Conservation (phyloP, 352 stramenopile species). For the Phytopythium ostracodes region DNA sequence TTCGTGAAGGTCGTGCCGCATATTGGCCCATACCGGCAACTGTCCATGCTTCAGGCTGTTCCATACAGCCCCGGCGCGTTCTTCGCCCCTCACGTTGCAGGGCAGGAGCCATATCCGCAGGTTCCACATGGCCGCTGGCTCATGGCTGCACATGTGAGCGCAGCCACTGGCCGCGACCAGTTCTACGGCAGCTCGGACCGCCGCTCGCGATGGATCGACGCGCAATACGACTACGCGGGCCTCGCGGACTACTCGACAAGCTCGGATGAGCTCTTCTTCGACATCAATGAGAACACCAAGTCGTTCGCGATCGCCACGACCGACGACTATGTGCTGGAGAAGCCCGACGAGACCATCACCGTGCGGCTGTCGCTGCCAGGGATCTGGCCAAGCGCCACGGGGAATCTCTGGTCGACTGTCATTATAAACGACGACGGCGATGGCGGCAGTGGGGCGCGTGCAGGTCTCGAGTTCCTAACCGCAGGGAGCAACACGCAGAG, state of each 20-base stretch:
- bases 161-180: slow-evolving; percentile 84
- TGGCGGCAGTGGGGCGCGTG: slow-evolving; percentile 72
- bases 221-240: slow-evolving; percentile 87
- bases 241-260: slow-evolving; percentile 86
- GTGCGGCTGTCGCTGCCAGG: slow-evolving; percentile 90
- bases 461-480: slow-evolving; percentile 57
- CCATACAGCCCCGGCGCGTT: slow-evolving; percentile 40
- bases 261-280: slow-evolving; percentile 62
- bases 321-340: slow-evolving; percentile 88
- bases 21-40: slow-evolving; percentile 56
- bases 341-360: slow-evolving; percentile 88
- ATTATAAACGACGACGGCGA: slow-evolving; percentile 91
- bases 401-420: slow-evolving; percentile 84
- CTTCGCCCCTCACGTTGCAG: slow-evolving; percentile 45
- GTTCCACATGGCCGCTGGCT: slow-evolving; percentile 60
- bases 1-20: slow-evolving; percentile 35
- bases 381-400: slow-evolving; percentile 89
- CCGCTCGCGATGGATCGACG: slow-evolving; percentile 71
- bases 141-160: slow-evolving; percentile 57
- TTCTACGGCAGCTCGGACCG: slow-evolving; percentile 88
- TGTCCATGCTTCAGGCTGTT: slow-evolving; percentile 57
- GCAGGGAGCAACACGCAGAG: slow-evolving; percentile 27
- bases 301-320: slow-evolving; percentile 86
- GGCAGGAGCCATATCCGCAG: slow-evolving; percentile 77
- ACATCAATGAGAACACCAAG: slow-evolving; percentile 37